Conservation (phyloP, 345 rosid species). For the Odontarrhena argentea region DNA sequence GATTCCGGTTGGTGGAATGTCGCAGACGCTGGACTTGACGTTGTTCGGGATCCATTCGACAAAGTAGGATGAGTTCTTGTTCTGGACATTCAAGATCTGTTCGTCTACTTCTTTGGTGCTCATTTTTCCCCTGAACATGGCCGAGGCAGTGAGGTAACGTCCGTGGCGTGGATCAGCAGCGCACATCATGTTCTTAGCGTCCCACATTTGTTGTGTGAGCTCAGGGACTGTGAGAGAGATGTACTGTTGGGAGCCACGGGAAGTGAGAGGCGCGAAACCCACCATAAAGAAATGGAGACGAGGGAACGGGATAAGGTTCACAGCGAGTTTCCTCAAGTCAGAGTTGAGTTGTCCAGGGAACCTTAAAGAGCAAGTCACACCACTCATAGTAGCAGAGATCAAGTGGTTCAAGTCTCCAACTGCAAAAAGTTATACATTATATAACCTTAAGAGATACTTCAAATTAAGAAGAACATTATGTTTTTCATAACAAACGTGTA, state of each 20-base stretch:
- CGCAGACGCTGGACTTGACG: constrained; percentile 56
- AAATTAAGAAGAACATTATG: not conserved
- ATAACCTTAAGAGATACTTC: not conserved
- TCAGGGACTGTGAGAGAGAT: constrained; percentile 66
- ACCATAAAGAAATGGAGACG: constrained; percentile 99
- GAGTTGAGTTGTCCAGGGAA: constrained; percentile 99
- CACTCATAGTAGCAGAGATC: constrained; percentile 96
- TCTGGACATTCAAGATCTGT: constrained; percentile 92
- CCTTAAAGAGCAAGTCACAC: constrained; percentile 92
- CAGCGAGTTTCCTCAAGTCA: constrained; percentile 89
- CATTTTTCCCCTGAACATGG: constrained; percentile 98
- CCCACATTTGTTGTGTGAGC: constrained; percentile 77
- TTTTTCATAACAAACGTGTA: not conserved
- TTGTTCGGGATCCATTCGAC: constrained; percentile 93
- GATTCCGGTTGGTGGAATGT: constrained; percentile 53
- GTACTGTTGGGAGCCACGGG: constrained; percentile 66
- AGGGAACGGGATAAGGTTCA: constrained; percentile 93
- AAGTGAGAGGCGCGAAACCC: constrained; percentile 80
- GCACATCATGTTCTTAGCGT: constrained; percentile 98
- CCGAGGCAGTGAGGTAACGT: constrained; percentile 94
- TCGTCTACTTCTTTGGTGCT: constrained; percentile 98
- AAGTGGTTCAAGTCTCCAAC: constrained; percentile 97
- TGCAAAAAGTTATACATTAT: constrained; percentile 35
- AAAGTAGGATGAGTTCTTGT: constrained; percentile 94
- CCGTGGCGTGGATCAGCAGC: constrained; percentile 99